Evolutionary conservation across 257 asterid genomes (phyloP), one percentile per base, ranked within the genome.

Genomic region (Plectranthus barbatus): DNA sequence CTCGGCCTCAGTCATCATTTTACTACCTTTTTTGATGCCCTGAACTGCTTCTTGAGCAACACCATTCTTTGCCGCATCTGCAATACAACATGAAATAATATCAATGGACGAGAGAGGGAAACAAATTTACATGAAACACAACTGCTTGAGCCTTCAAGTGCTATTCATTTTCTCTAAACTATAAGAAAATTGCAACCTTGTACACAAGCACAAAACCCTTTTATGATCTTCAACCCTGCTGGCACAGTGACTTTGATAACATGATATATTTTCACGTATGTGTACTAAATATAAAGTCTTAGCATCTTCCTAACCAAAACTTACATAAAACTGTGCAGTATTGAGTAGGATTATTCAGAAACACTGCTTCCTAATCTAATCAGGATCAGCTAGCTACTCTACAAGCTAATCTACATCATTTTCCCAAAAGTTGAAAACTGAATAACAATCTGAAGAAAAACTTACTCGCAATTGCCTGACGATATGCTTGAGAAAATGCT

Each of bases 21-120:
- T 86, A 76, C 87, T 58, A 60, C 81, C 84, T 62, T 71, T 69
- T 72, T 47, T 77, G 50, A 84, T 72, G 76, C 80, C 82, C 48
- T 81, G 84, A 62, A 77, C 78, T 13, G 91, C 82, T 76, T 86
- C 92, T 66, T 86, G 87, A 56, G 95, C 90, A 56, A 81, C 95
- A 13, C 92, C 92, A 13, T 72, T 80, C 80, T 84, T 86, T 26
- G 95, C 72, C 29, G 95, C 95, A 62, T 86, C 95, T 86, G 74
- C 72, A 56, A 44, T 56, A 39, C 41, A 70, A 6, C 66, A 67
- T 19, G 49, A 63, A 24, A 47, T 26, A 50, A 8, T 29, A 5
- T 49, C 13, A 33, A 10, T 6, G 11, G 52, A 20, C 10, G 33
- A 13, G 61, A 17, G 18, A 59, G 15, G 55, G 23, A 34, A 24